These are phyloP conservation scores for Aspergillus ustus DNA, from an alignment of 2,329 filamentous ascomycete genomes.

Conservation along the genomic window DNA sequence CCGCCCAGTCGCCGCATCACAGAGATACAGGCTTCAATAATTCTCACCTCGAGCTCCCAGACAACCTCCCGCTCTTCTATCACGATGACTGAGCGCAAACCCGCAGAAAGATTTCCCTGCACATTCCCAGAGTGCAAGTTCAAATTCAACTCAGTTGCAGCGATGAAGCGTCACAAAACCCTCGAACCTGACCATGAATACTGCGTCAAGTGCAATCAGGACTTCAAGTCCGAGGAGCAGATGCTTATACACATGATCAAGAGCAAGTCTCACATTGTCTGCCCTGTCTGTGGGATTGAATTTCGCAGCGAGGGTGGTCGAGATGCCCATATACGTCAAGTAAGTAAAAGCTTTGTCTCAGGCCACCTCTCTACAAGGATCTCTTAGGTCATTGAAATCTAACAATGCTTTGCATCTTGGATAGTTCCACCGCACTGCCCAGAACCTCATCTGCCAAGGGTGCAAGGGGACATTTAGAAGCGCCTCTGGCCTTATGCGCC, in stretches of 20 bases:
- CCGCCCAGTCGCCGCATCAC: not conserved
- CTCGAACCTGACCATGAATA: constrained; percentile 45
- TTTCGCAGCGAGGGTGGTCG: constrained; percentile 59
- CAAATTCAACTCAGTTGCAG: constrained; percentile 50
- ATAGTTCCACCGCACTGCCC: constrained; percentile 55
- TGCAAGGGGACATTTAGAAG: constrained; percentile 55
- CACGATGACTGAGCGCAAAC: not conserved
- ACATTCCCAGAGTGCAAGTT: constrained; percentile 52
- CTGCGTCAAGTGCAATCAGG: constrained; percentile 48
- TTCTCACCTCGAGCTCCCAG: not conserved
- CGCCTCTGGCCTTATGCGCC: constrained; percentile 55
- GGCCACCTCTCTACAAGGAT: not conserved
- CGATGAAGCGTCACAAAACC: constrained; percentile 59
- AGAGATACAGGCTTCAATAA: not conserved
- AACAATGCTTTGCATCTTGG: not conserved
- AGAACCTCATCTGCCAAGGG: constrained; percentile 54
- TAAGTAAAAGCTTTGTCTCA: constrained; percentile 29
- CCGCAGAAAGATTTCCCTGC: constrained; percentile 44
- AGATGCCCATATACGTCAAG: constrained; percentile 56
- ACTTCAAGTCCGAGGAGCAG: constrained; percentile 52
- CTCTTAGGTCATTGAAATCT: not conserved
- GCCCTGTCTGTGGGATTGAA: constrained; percentile 61
- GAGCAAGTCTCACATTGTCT: constrained; percentile 55
- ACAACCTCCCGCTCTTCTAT: not conserved
- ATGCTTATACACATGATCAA: constrained; percentile 55